Conservation (phyloP, 495 filamentous ascomycete genomes). For the Amphirosellinia nigrospora region DNA sequence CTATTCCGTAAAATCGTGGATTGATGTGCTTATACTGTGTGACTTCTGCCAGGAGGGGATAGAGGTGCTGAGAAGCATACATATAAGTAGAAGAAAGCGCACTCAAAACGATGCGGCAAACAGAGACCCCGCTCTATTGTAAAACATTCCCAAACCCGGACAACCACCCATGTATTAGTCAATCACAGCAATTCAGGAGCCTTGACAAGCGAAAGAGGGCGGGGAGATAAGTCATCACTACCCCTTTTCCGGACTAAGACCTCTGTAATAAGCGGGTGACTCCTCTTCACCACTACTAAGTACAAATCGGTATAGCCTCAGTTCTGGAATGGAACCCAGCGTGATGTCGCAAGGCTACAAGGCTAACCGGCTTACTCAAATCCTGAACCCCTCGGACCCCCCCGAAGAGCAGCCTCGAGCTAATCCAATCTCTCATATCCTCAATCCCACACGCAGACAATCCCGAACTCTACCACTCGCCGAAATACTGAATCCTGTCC, state of each 20-base stretch:
- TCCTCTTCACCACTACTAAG: not conserved
- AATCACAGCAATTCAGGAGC: not conserved
- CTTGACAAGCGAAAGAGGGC: not conserved
- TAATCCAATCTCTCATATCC: not conserved
- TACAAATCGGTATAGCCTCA: no score
- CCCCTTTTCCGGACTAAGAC: not conserved
- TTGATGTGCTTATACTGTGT: no score
- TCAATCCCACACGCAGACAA: not conserved
- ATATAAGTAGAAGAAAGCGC: no score
- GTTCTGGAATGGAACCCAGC: not conserved
- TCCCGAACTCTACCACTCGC: not conserved
- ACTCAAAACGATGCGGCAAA: no score
- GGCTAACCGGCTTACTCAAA: not conserved
- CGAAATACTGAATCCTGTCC: not conserved
- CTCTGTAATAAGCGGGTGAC: conserved; percentile 1
- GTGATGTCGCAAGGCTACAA: conserved; percentile 9
- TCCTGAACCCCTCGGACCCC: not conserved
- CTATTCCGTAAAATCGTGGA: no score
- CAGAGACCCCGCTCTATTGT: not conserved
- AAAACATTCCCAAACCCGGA: not conserved
- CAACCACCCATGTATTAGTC: not conserved
- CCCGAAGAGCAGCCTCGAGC: not conserved
- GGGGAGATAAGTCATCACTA: not conserved
- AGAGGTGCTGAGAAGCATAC: no score
- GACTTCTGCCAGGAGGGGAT: no score